Percentiles rank a stretch among this genome's conserved stretches.
Conservation (phyloP, 768 basidiomycete species). For the Chiua virens region DNA sequence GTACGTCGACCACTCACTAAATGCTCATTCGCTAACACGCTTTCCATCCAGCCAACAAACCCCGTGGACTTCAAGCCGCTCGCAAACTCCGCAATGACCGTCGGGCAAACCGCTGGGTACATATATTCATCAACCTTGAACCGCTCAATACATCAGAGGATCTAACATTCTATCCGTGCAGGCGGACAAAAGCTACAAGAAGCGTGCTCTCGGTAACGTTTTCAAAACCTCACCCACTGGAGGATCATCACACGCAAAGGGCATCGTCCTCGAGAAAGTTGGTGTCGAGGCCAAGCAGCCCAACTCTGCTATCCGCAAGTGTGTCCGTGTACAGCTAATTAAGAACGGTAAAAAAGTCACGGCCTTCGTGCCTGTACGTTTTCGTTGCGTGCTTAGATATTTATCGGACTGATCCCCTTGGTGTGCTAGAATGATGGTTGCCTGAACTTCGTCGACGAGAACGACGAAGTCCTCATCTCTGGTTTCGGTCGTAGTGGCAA, state of each 20-base stretch:
- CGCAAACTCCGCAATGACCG: constrained; percentile 96
- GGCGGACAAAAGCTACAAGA: constrained; percentile 99
- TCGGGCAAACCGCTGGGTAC: constrained; percentile 95
- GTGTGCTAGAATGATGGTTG: constrained; percentile 84
- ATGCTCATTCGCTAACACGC: constrained; percentile 6
- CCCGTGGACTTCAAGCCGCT: constrained; percentile 97
- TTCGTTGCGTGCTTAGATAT: not conserved
- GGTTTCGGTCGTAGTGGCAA: constrained; percentile 99
- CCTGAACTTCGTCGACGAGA: constrained; percentile 98
- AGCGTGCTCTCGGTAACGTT: constrained; percentile 97
- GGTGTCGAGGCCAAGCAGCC: constrained; percentile 99
- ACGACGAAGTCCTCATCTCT: constrained; percentile 99
- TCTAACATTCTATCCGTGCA: constrained; percentile 33
- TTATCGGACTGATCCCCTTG: constrained; percentile 4
- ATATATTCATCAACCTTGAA: constrained; percentile 26
- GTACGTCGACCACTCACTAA: constrained; percentile 49
- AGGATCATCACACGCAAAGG: constrained; percentile 99
- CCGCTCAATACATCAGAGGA: not conserved
- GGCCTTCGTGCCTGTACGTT: constrained; percentile 94
- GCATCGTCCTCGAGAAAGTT: constrained; percentile 99
- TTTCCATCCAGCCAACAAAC: constrained; percentile 81
- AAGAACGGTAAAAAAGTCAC: constrained; percentile 99
- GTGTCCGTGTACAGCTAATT: constrained; percentile 99
- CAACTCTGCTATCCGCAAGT: constrained; percentile 99
- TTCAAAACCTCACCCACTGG: constrained; percentile 99